Evolutionary conservation across 192 early-diverging fungal genomes (phyloP).

Genomic region (Rhizoclosmatium sp.): DNA sequence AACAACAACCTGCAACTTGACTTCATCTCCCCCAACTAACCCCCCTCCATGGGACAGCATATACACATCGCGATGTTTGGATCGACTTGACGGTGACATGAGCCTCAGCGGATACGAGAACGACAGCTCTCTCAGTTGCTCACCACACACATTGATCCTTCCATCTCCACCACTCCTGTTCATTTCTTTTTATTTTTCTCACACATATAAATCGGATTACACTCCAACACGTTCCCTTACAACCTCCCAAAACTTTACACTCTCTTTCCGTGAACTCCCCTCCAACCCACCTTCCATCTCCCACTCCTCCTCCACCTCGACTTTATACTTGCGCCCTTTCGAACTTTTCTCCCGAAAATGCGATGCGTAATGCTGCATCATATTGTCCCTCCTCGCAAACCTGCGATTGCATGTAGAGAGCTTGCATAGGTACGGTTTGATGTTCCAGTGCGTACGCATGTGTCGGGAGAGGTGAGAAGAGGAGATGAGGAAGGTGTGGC

Average conservation of each 20-base stretch:
- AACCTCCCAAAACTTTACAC: conserved; percentile 2
- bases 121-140: background rate
- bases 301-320: background rate
- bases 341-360: background rate
- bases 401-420: background rate
- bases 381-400: background rate
- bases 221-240: background rate
- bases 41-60: conserved; percentile 75
- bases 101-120: background rate
- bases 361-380: conserved; percentile 9
- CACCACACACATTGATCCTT: no score
- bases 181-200: no score
- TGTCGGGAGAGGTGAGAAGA: background rate
- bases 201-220: no score
- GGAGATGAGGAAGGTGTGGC: background rate
- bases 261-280: background rate
- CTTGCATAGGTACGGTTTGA: background rate
- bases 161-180: no score
- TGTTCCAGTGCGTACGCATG: background rate
- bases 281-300: background rate
- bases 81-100: background rate
- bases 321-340: conserved; percentile 2
- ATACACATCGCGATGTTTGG: conserved; percentile 51
- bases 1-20: conserved; percentile 58
- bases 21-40: conserved; percentile 65